Conservation (phyloP, 768 basidiomycete genomes). For the Podaxis sp. region DNA sequence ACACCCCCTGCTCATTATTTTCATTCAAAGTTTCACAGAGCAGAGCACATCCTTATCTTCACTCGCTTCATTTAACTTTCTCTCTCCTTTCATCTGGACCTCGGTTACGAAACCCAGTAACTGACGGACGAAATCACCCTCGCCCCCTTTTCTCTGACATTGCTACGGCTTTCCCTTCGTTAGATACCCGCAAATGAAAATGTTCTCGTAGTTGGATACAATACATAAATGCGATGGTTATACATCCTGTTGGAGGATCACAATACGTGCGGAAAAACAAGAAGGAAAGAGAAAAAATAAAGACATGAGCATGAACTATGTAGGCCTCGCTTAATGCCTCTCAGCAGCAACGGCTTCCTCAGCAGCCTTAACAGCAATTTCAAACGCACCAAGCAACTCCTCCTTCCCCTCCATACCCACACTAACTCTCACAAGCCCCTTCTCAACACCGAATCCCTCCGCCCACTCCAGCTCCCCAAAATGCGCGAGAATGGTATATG, state of each 20-base stretch:
- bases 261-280: neutral
- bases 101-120: too few species aligned
- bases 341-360: constrained; percentile 37
- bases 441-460: constrained; percentile 80
- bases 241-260: constrained; percentile 34
- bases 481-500: constrained; percentile 92
- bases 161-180: neutral
- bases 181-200: neutral
- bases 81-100: too few species aligned
- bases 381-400: constrained; percentile 57
- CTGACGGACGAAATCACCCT: too few species aligned
- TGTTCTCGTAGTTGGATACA: constrained; percentile 46
- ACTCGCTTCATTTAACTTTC: too few species aligned
- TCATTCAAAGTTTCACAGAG: too few species aligned
- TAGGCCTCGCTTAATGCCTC: neutral
- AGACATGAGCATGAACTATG: constrained; percentile 2
- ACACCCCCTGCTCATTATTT: too few species aligned
- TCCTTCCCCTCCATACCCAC: constrained; percentile 84
- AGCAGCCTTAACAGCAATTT: constrained; percentile 69
- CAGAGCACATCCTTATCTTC: too few species aligned
- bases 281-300: constrained; percentile 2
- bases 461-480: constrained; percentile 93
- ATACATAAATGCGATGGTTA: constrained; percentile 20
- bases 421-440: constrained; percentile 80
- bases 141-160: too few species aligned